Conservation (phyloP, 106 monocot genomes). For the Agapanthus africanus region DNA sequence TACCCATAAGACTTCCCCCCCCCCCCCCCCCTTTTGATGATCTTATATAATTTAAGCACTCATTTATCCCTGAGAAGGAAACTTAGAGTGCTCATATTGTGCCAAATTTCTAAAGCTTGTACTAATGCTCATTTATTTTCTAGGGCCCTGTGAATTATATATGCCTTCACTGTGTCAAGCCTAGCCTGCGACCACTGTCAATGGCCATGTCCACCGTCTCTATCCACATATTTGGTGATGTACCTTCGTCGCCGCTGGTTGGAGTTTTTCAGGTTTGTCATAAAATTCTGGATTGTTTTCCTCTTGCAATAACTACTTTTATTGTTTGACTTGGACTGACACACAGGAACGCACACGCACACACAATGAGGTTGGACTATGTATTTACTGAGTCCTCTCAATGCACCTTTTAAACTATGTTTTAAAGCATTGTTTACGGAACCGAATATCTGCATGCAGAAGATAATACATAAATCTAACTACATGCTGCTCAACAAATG, state of each 20-base stretch:
- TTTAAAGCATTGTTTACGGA: too few relatives aligned
- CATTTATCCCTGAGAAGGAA: not conserved
- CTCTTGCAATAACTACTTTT: too few relatives aligned
- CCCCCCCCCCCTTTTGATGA: not conserved
- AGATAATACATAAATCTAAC: too few relatives aligned
- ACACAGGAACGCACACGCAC: too few relatives aligned
- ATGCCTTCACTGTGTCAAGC: constrained; percentile 85
- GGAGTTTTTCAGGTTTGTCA: constrained; percentile 81
- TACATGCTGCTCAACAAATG: too few relatives aligned
- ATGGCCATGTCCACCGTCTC: constrained; percentile 99
- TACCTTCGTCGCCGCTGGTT: constrained; percentile 93
- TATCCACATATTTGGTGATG: constrained; percentile 97
- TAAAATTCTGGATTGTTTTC: too few relatives aligned
- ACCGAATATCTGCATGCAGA: too few relatives aligned
- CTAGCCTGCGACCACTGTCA: constrained; percentile 82
- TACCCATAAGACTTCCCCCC: not conserved
- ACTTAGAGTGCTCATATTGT: not conserved
- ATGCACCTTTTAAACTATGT: too few relatives aligned
- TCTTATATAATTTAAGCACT: not conserved
- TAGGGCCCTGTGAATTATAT: constrained; percentile 94
- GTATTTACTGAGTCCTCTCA: too few relatives aligned
- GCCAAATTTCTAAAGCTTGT: not conserved
- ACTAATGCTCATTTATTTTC: not conserved
- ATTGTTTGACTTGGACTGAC: too few relatives aligned
- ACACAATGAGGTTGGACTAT: too few relatives aligned